A percentile compares a stretch with the other conserved stretches of the same genome.
phyloP scores from a whole-genome alignment of 805 yeast species.

The Hanseniaspora guilliermondii region DNA sequence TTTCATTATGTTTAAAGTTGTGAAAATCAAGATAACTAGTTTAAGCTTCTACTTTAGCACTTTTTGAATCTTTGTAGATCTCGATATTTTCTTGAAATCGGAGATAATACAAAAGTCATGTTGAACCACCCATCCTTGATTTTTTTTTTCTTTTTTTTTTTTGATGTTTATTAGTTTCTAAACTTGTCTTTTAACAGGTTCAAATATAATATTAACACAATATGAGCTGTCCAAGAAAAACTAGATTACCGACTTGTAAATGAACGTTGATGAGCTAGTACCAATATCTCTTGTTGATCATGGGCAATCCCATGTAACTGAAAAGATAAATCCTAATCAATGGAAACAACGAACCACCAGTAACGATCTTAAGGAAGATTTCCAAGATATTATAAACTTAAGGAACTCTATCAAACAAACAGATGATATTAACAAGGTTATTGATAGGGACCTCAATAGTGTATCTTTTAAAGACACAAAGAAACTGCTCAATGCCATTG shows the following conservation, averaged over 20 bases:
- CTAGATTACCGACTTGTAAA: background rate
- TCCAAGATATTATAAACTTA: background rate
- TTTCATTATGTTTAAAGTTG: too few relatives aligned
- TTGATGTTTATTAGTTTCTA: too few relatives aligned
- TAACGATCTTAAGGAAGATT: slow-evolving; percentile 3
- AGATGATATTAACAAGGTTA: background rate
- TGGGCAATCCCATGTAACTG: background rate
- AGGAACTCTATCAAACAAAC: background rate
- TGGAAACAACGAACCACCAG: slow-evolving; percentile 8
- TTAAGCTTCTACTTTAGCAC: too few relatives aligned
- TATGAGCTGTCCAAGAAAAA: background rate
- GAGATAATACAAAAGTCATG: too few relatives aligned
- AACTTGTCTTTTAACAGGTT: too few relatives aligned
- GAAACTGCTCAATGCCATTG: background rate
- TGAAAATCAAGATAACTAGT: too few relatives aligned
- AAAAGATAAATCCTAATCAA: background rate
- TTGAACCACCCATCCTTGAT: too few relatives aligned
- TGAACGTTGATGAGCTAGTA: background rate
- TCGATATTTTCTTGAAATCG: too few relatives aligned
- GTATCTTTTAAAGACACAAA: background rate
- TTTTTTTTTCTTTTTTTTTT: too few relatives aligned
- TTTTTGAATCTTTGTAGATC: too few relatives aligned
- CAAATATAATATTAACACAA: background rate
- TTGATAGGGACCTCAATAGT: background rate
- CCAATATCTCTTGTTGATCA: background rate